Evolutionary conservation across 2,329 filamentous ascomycete species (phyloP).

Genomic region (Hyphodiscus sp.): DNA sequence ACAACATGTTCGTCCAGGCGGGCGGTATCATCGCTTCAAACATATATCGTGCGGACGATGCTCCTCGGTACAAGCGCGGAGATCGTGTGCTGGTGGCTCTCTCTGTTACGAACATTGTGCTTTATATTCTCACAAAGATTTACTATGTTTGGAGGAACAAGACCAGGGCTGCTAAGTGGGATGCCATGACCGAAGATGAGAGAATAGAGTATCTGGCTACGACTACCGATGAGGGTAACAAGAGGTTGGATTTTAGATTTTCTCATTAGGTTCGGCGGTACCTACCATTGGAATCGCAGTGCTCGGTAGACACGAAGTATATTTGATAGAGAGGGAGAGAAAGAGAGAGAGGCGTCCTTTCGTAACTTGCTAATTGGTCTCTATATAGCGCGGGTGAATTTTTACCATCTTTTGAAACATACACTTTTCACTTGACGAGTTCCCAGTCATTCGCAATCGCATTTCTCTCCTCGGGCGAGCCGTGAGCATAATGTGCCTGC

Average conservation of each 20-base stretch:
- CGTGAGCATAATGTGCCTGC: no score
- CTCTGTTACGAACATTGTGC: conserved; percentile 35
- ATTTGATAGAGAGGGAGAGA: no score
- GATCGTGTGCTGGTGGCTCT: conserved; percentile 48
- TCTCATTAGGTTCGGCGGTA: not conserved
- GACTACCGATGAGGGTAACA: conserved; percentile 3
- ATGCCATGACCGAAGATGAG: conserved; percentile 36
- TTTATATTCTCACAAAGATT: conserved; percentile 38
- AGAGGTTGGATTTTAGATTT: conserved; percentile 5
- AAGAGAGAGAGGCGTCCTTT: no score
- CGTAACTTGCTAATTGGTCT: no score
- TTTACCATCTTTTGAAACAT: no score
- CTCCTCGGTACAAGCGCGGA: conserved; percentile 45
- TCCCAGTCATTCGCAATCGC: no score
- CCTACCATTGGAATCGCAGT: not conserved
- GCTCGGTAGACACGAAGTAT: no score
- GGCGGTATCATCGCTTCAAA: conserved; percentile 31
- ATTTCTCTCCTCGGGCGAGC: no score
- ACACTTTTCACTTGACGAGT: no score
- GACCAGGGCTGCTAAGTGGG: conserved; percentile 35
- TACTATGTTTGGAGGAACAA: conserved; percentile 41
- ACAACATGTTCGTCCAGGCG: conserved; percentile 48
- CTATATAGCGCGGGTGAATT: no score
- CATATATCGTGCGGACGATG: conserved; percentile 39
- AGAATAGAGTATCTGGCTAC: conserved; percentile 37